Base-by-base conservation (phyloP, 148 eudicot species). In the Simmondsia chinensis region DNA sequence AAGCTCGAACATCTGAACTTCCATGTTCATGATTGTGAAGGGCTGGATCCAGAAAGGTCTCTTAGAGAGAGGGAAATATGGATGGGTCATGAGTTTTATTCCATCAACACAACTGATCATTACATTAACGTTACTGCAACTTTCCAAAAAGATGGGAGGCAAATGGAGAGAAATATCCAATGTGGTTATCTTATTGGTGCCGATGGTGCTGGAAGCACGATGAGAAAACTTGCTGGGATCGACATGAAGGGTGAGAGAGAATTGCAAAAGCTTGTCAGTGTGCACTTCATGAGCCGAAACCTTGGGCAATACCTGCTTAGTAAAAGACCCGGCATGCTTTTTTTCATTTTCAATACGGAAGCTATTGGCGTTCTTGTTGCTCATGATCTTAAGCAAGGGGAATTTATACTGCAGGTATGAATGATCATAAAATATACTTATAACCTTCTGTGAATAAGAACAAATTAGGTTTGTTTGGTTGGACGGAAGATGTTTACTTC, bases 281-380 rank as follows among this genome's bases (percentile, higher is more conserved):
- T 91, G 54, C 97, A 91, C 60, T 91, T 91, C 42, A 20, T 46
- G 33, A 79, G 94, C 63, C 70, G 56, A 61, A 69, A 64, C 33
- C 75, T 91, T 12, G 99, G 99, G 14, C 50, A 58, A 62, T 91
- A 82, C 57, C 45, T 91, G 28, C 80, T 79, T 33, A 63, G 61
- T 47, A 74, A 86, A 64, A 85, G 86, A 64, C 94, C 94, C 16
- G 99, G 96, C 33, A 91, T 91, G 99, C 68, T 91, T 12, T 91
- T 79, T 59, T 91, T 91, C 60, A 69, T 91, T 56, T 91, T 91
- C 49, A 91, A 91, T 54, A 79, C 85, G 8, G 83, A 77, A 51
- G 95, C 89, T 25, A 91, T 91, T 5, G 99, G 99, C 15, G 96
- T 91, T 66, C 76, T 91, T 42, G 96, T 91, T 53, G 96, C 99